Evolutionary conservation across 257 asterid genomes (phyloP).

Genomic region (Euphrasia confusa): DNA sequence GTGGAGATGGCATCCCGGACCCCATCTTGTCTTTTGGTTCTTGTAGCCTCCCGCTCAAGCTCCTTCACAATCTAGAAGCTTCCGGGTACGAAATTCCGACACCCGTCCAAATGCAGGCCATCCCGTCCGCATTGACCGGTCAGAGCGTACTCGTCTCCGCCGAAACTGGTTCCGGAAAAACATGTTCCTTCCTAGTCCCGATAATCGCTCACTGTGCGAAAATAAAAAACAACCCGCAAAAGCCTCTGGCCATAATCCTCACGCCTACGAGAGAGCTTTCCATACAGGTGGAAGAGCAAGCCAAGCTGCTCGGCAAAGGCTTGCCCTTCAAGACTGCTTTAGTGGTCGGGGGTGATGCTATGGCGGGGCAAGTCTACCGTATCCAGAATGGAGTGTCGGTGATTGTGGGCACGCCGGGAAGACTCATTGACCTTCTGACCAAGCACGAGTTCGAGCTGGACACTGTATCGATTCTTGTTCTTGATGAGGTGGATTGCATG

Average conservation of each 20-base stretch:
- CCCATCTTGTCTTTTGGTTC: constrained; percentile 71
- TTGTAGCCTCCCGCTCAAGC: constrained; percentile 67
- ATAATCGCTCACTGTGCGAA: constrained; percentile 54
- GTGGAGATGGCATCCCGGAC: constrained; percentile 49
- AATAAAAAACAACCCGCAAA: constrained; percentile 36
- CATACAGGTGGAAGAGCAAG: constrained; percentile 91
- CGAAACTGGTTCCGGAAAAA: constrained; percentile 93
- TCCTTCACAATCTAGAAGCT: constrained; percentile 65
- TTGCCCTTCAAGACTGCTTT: constrained; percentile 86
- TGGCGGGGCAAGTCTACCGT: constrained; percentile 81
- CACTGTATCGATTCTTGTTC: constrained; percentile 60
- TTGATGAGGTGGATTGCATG: constrained; percentile 93
- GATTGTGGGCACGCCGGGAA: constrained; percentile 92
- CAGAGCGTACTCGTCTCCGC: constrained; percentile 83
- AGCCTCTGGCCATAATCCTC: constrained; percentile 70
- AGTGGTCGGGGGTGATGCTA: constrained; percentile 92
- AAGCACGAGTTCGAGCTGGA: constrained; percentile 71
- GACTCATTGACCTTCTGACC: constrained; percentile 77
- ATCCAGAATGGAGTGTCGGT: constrained; percentile 73
- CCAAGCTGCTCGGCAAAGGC: constrained; percentile 85
- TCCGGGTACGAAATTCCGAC: constrained; percentile 89
- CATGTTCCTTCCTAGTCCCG: constrained; percentile 79
- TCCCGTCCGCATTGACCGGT: constrained; percentile 67
- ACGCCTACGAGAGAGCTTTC: constrained; percentile 91
- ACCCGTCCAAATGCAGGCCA: constrained; percentile 96